A percentile compares a stretch with the other conserved stretches of the same genome.
Evolutionary conservation across 768 basidiomycete genomes (phyloP).

Genomic region (Leucocoprinus leucothites): DNA sequence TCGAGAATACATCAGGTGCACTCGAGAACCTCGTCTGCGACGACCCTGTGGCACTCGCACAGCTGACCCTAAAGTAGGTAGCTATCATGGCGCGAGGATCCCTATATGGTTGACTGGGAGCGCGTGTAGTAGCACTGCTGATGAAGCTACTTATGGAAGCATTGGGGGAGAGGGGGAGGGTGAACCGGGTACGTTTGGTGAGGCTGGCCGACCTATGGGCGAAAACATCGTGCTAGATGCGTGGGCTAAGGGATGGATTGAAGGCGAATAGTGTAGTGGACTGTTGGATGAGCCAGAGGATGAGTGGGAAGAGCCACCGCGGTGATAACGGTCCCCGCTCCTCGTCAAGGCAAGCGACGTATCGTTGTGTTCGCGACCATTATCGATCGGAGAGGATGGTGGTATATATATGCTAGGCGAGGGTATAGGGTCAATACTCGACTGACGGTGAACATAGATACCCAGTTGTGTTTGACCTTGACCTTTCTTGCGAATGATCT

Average conservation of each 20-base stretch:
- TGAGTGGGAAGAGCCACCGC: constrained; percentile 9
- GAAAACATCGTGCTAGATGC: constrained; percentile 37
- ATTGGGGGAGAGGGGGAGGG: constrained; percentile 21
- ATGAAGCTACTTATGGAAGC: constrained; percentile 3
- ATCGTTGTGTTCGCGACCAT: not conserved
- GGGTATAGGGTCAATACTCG: constrained; percentile 77
- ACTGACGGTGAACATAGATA: constrained; percentile 86
- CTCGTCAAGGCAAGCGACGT: not conserved
- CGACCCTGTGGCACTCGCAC: constrained; percentile 77
- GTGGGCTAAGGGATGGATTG: constrained; percentile 40
- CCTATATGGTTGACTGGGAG: constrained; percentile 68
- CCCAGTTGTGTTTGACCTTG: constrained; percentile 64
- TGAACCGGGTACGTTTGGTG: constrained; percentile 18
- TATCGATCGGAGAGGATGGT: constrained; percentile 10
- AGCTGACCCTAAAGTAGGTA: constrained; percentile 83
- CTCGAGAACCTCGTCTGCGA: constrained; percentile 83
- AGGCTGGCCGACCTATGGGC: constrained; percentile 21
- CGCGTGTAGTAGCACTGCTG: constrained; percentile 12
- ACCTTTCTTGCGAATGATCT: constrained; percentile 78
- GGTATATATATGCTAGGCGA: constrained; percentile 52
- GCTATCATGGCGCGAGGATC: constrained; percentile 69
- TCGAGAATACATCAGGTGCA: constrained; percentile 79
- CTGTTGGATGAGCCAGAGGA: constrained; percentile 17
- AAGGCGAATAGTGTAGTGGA: constrained; percentile 41
- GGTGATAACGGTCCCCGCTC: constrained; percentile 4